These are phyloP conservation scores for Backusella mclennaniae DNA, from an alignment of 192 early-diverging fungal species.

Conservation along the genomic window DNA sequence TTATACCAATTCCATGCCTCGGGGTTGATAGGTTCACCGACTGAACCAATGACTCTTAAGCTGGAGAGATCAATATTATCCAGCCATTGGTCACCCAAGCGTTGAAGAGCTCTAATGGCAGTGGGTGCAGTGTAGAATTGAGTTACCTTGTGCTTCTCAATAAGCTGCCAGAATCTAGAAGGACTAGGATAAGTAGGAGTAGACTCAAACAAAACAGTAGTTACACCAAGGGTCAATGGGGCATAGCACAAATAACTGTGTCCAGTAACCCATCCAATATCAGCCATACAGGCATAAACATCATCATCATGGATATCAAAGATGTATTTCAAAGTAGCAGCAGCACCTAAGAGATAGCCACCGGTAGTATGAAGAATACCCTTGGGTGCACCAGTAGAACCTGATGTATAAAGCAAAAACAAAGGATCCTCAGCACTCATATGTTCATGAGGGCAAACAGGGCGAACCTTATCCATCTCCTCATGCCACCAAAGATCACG, in stretches of 20 bases:
- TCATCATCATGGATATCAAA: slow-evolving; percentile 92
- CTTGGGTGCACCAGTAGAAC: slow-evolving; percentile 87
- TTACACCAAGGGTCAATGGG: slow-evolving; percentile 80
- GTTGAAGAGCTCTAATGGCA: slow-evolving; percentile 89
- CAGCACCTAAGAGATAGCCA: slow-evolving; percentile 88
- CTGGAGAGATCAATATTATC: slow-evolving; percentile 75
- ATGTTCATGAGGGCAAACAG: slow-evolving; percentile 81
- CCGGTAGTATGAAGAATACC: slow-evolving; percentile 93
- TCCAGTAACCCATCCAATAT: slow-evolving; percentile 89
- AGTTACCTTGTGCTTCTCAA: slow-evolving; percentile 89
- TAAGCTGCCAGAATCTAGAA: slow-evolving; percentile 76
- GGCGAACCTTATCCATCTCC: slow-evolving; percentile 74
- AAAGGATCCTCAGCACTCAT: slow-evolving; percentile 91
- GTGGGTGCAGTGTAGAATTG: slow-evolving; percentile 98
- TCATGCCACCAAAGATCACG: slow-evolving; percentile 97
- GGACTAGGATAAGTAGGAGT: slow-evolving; percentile 94
- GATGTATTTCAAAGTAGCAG: slow-evolving; percentile 83
- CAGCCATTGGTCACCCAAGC: slow-evolving; percentile 79
- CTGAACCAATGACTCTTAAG: slow-evolving; percentile 90
- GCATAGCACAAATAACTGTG: slow-evolving; percentile 94
- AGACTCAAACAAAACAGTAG: slow-evolving; percentile 92
- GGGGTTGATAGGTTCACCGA: slow-evolving; percentile 97
- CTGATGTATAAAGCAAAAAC: slow-evolving; percentile 93
- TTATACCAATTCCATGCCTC: slow-evolving; percentile 98
- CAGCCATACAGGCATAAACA: slow-evolving; percentile 91